Evolutionary conservation across 2,329 filamentous ascomycete species (phyloP), one percentile per base, ranked within the genome.

Genomic region (Fusarium setosum): DNA sequence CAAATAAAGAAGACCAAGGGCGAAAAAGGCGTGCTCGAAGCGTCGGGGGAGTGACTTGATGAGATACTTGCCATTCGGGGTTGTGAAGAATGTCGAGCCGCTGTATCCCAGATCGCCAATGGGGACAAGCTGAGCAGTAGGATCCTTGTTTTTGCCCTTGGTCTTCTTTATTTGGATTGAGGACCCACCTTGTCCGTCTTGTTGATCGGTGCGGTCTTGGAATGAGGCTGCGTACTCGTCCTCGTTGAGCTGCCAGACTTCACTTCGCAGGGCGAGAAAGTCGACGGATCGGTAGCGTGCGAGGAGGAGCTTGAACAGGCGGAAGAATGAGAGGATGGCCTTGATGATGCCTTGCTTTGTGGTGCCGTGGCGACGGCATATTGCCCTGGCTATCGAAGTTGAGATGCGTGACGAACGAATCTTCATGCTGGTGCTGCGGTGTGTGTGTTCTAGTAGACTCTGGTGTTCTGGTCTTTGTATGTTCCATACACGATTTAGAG

Each of bases 11-110:
- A 77, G 13, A 29, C 9, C 2, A 52, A 77, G 74, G 55, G 77
- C 77, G 63, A 76, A 73, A 40, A 75, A n/a, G 2, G 84, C 82
- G 72, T 92, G 84, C 71, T 93, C 91, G 64, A 91, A 92, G 29
- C 83, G 81, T 2, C 90, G 84, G 0, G 91, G 90, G 1, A 94
- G 79, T 2, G 88, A 91, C 72, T 93, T 94, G 72, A 93, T 82
- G 9, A 93, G 83, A 71, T 87, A 93, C 65, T 86, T 86, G n/a
- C 81, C 82, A 68, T 93, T 86, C 4, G 80, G 76, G 0, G 91
- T 93, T 5, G 83, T 84, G 76, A 92, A 92, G 77, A 93, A 93
- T 0, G 90, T 92, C 78, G 90, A 92, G 47, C 91, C 91, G 24
- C 89, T 92, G 73, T 91, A 92, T 4, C 91, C 91, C 76, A 93